Percentiles rank a stretch among this genome's conserved stretches.
Evolutionary conservation across 768 basidiomycete genomes (phyloP).

Genomic region (Mycena amicta): DNA sequence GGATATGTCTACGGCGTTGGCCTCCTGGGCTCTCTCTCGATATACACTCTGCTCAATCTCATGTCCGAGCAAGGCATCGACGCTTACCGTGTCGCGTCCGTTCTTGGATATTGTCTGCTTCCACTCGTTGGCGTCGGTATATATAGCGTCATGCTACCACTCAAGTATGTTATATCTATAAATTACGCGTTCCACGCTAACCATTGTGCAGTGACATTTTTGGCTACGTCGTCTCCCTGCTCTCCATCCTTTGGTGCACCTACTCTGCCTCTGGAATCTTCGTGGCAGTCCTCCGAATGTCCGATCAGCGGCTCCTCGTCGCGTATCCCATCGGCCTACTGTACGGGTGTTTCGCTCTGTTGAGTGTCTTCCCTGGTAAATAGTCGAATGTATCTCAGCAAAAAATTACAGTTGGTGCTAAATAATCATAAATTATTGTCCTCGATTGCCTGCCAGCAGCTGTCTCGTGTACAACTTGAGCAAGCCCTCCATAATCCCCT

Average conservation of each 20-base stretch:
- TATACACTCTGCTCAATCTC: slow-evolving; percentile 93
- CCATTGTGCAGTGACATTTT: slow-evolving; percentile 62
- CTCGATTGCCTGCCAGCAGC: slow-evolving; percentile 42
- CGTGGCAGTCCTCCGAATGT: slow-evolving; percentile 93
- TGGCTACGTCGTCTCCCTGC: slow-evolving; percentile 79
- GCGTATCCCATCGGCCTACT: slow-evolving; percentile 95
- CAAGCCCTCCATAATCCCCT: slow-evolving; percentile 82
- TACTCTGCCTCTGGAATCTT: slow-evolving; percentile 96
- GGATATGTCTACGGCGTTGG: slow-evolving; percentile 98
- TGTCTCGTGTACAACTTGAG: slow-evolving; percentile 79
- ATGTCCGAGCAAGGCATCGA: slow-evolving; percentile 97
- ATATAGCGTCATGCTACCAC: slow-evolving; percentile 80
- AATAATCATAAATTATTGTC: slow-evolving; percentile 13
- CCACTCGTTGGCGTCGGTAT: slow-evolving; percentile 96
- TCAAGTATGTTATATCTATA: slow-evolving; percentile 68
- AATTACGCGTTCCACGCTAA: slow-evolving; percentile 15
- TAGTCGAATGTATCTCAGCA: no score
- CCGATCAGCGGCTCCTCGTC: slow-evolving; percentile 90
- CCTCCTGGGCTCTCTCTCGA: slow-evolving; percentile 87
- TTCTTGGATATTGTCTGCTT: slow-evolving; percentile 93
- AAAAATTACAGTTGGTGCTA: neutral
- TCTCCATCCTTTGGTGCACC: slow-evolving; percentile 96
- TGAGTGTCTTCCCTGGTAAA: slow-evolving; percentile 77
- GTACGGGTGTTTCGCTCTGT: slow-evolving; percentile 91
- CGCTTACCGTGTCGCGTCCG: slow-evolving; percentile 91